Percentiles rank a stretch among this genome's conserved stretches.
Evolutionary conservation across 2,329 filamentous ascomycete species (phyloP).

Genomic region (Arthroderma sp.): DNA sequence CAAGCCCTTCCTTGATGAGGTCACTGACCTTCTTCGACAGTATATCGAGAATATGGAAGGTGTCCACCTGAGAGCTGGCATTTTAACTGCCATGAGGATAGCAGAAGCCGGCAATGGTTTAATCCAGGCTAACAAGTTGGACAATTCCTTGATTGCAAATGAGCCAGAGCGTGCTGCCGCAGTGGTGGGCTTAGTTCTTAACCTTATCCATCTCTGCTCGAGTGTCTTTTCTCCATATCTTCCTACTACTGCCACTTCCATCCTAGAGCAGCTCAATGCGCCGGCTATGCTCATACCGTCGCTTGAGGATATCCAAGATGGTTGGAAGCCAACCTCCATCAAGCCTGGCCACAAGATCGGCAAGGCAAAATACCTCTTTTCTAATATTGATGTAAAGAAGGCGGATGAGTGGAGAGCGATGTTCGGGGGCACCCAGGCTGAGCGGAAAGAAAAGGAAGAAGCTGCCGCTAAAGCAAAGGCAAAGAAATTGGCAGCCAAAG

Average conservation of each 20-base stretch:
- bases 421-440: slow-evolving; percentile 54
- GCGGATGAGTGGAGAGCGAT: slow-evolving; percentile 68
- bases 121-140: slow-evolving; percentile 47
- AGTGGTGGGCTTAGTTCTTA: slow-evolving; percentile 65
- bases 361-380: slow-evolving; percentile 66
- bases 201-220: slow-evolving; percentile 70
- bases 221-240: slow-evolving; percentile 73
- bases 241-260: slow-evolving; percentile 61
- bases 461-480: slow-evolving; percentile 40
- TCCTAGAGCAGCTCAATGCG: slow-evolving; percentile 60
- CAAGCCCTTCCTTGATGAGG: slow-evolving; percentile 28
- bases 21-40: slow-evolving; percentile 41
- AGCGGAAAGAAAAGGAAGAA: slow-evolving; percentile 59
- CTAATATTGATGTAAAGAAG: slow-evolving; percentile 69
- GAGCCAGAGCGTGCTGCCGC: slow-evolving; percentile 47
- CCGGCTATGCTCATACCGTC: slow-evolving; percentile 48
- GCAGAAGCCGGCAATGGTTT: slow-evolving; percentile 47
- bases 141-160: slow-evolving; percentile 47
- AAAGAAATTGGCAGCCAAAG: slow-evolving; percentile 26
- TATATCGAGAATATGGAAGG: slow-evolving; percentile 47
- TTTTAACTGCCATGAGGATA: slow-evolving; percentile 42
- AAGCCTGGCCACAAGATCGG: slow-evolving; percentile 68
- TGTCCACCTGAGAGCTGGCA: slow-evolving; percentile 45
- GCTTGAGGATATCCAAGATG: slow-evolving; percentile 36
- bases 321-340: slow-evolving; percentile 48